Evolutionary conservation across 2,329 filamentous ascomycete genomes (phyloP), one percentile per base, ranked within the genome.

Genomic region (Ascochyta viciae-villosae): DNA sequence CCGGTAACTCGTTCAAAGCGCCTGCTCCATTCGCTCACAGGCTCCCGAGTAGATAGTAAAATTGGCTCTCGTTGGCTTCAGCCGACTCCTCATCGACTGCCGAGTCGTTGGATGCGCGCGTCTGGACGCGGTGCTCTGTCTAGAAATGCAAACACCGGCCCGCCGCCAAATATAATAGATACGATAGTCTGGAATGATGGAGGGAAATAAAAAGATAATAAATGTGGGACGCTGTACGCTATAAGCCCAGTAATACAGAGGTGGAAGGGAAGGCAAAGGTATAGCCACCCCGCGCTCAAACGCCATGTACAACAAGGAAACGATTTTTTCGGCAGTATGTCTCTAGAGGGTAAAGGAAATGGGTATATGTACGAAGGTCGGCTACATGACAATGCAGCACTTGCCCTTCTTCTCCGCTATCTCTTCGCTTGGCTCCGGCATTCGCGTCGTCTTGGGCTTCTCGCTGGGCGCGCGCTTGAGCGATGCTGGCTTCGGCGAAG

Each of bases 361-460:
- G 65, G 68, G 66, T 70, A 73, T 71, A 67, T 62, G 49, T 50
- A 51, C 54, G 58, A 58, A 59, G 54, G 61, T 63, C 66, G 44
- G 61, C 69, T 81, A 92, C 89, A 92, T 92, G 64, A 93, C 83
- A 58, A 91, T 80, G 75, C 89, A 92, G 75, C 89, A 90, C 55
- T 85, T 87, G 64, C 88, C 89, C 10, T 85, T 83, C 61, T 82
- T 84, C 65, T 85, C 82, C 64, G 85, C 81, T 61, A 83, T 80
- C 63, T 82, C 81, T 57, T 86, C 82, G 10, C 79, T 79, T 4
- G 82, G 79, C 44, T 87, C 81, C 40, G 84, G 83, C 23, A 85
- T 72, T 59, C 81, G 80, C 40, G 83, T 79, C 5, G 82, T 77
- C 3, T 62, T 57, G 12, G 70, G 44, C 65, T 77, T 53, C 75